These are phyloP conservation scores for Colletotrichum paranaense DNA, from an alignment of 2,329 filamentous ascomycete genomes.

Conservation along the genomic window DNA sequence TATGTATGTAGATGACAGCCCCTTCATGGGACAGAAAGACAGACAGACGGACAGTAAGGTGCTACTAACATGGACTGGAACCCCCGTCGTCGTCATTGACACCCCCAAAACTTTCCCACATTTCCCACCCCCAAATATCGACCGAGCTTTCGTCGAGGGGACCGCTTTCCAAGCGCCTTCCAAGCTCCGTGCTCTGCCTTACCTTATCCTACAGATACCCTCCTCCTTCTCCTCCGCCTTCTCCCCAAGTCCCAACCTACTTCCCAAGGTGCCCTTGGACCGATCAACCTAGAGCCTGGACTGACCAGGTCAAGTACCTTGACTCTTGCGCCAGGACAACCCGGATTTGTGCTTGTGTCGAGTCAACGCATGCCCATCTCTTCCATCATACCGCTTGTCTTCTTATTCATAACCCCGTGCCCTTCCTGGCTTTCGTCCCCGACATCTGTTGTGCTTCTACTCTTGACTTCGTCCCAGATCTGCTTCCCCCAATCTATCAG, in stretches of 20 bases:
- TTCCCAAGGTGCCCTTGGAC: slow-evolving; percentile 3
- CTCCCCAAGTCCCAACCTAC: background rate
- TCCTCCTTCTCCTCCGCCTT: slow-evolving; percentile 9
- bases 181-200: slow-evolving; percentile 15
- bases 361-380: slow-evolving; percentile 29
- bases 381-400: slow-evolving; percentile 13
- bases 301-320: slow-evolving; percentile 21
- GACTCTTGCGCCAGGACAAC: slow-evolving; percentile 23
- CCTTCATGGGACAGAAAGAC: background rate
- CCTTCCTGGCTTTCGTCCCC: background rate
- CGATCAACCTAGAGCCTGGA: slow-evolving; percentile 22
- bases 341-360: slow-evolving; percentile 32
- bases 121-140: slow-evolving; percentile 11
- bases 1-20: background rate
- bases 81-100: background rate
- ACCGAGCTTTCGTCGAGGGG: slow-evolving; percentile 23
- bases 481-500: background rate
- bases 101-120: background rate
- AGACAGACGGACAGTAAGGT: background rate
- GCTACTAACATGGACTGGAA: background rate
- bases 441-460: background rate
- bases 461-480: background rate
- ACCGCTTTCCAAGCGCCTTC: background rate
- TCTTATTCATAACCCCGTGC: slow-evolving; percentile 27
- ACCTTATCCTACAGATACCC: slow-evolving; percentile 26